These are phyloP conservation scores for Scedosporium minutisporum DNA, from an alignment of 2,329 filamentous ascomycete genomes.

Conservation along the genomic window DNA sequence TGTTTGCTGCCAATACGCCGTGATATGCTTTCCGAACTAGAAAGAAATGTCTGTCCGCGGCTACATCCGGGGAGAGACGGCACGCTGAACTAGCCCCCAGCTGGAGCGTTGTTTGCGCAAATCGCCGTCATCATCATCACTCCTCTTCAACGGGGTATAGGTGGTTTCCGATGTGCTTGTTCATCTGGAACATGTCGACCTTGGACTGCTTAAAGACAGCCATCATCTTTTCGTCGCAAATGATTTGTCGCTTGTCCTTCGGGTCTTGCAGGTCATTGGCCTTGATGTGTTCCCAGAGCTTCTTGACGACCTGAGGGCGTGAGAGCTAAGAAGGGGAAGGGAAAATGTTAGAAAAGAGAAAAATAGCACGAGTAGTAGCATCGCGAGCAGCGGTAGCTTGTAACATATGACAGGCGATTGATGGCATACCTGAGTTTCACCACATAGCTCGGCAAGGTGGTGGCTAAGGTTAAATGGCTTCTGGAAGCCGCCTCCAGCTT, in stretches of 20 bases:
- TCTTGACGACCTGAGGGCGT: constrained; percentile 90
- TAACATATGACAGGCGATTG: background rate
- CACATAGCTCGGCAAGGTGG: constrained; percentile 59
- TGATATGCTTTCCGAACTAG: background rate
- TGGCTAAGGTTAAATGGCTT: constrained; percentile 69
- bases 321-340: constrained; percentile 52
- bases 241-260: constrained; percentile 81
- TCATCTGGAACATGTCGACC: constrained; percentile 99
- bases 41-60: background rate
- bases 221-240: constrained; percentile 84
- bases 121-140: constrained; percentile 5
- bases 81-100: background rate
- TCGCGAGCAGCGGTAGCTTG: background rate
- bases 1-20: background rate
- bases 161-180: constrained; percentile 85
- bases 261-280: constrained; percentile 82
- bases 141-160: constrained; percentile 76
- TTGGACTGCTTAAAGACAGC: constrained; percentile 84
- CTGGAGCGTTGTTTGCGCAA: background rate
- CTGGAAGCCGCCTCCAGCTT: constrained; percentile 87
- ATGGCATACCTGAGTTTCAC: constrained; percentile 52
- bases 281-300: constrained; percentile 93
- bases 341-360: no score
- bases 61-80: background rate
- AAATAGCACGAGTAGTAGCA: background rate